phyloP scores from a whole-genome alignment of 805 yeast genomes.

The Lachancea nothofagi region DNA sequence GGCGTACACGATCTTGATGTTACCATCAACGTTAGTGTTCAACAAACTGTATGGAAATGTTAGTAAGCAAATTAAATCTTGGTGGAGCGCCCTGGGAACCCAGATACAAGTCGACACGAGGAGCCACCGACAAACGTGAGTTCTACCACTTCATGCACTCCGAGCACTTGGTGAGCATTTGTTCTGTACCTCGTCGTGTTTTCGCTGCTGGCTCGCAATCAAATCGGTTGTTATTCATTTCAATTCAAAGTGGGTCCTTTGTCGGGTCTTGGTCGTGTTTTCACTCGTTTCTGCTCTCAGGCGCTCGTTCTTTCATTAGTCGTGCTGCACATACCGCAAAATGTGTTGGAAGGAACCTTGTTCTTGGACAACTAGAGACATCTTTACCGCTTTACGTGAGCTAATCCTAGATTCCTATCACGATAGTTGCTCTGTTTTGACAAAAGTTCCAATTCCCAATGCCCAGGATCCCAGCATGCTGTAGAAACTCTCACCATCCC shows the following conservation, averaged over 20 bases:
- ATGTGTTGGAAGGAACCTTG: constrained; percentile 99
- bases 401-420: no score
- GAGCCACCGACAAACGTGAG: not conserved
- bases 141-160: no score
- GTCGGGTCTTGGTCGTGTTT: not conserved
- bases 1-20: constrained; percentile 99
- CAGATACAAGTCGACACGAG: no score
- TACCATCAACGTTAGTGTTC: constrained; percentile 99
- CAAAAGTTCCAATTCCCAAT: constrained; percentile 4
- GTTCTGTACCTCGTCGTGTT: no score
- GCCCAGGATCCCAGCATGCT: no score
- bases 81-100: no score
- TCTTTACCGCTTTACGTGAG: constrained; percentile 38
- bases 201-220: no score
- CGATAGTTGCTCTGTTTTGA: no score
- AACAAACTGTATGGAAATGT: constrained; percentile 67
- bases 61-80: constrained; percentile 33
- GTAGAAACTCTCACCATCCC: no score
- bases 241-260: no score
- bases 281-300: not conserved
- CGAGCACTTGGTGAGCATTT: no score
- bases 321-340: constrained; percentile 76
- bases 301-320: not conserved
- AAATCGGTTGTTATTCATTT: no score
- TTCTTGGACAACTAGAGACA: constrained; percentile 98